Conservation (phyloP, 108 stramenopile genomes). For the Pseudonitzschia delicatissima region DNA sequence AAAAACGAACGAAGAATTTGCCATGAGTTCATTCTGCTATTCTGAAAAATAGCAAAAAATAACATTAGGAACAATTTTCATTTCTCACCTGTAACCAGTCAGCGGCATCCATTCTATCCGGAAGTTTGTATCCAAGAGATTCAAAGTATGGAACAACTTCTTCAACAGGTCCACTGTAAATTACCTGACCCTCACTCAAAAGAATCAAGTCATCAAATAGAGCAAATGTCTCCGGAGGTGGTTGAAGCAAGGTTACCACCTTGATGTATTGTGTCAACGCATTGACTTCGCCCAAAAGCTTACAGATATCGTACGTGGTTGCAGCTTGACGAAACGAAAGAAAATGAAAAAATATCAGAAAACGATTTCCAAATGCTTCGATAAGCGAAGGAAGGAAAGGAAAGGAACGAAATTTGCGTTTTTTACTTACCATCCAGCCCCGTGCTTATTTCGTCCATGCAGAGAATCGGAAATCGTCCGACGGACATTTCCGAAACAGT, state of each 20-base stretch:
- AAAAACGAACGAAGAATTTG: not conserved
- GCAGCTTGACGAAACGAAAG: conserved; percentile 35
- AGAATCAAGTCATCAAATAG: conserved; percentile 89
- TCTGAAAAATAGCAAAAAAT: too few species aligned
- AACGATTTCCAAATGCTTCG: not conserved
- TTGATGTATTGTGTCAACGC: conserved; percentile 31
- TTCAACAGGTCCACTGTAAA: conserved; percentile 84
- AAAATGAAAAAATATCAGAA: not conserved
- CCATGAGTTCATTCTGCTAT: not conserved
- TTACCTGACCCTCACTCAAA: conserved; percentile 71
- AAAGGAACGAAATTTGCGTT: too few species aligned
- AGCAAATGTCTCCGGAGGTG: conserved; percentile 89
- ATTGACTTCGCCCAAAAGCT: conserved; percentile 35
- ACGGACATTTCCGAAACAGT: conserved; percentile 82
- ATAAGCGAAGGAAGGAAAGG: too few species aligned
- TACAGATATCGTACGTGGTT: conserved; percentile 81
- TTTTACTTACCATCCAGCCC: conserved; percentile 65
- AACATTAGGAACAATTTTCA: not conserved
- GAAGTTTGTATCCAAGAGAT: conserved; percentile 61
- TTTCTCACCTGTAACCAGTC: conserved; percentile 60
- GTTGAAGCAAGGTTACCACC: conserved; percentile 82
- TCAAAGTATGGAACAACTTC: conserved; percentile 54
- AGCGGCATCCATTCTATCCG: conserved; percentile 71
- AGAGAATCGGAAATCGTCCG: conserved; percentile 25
- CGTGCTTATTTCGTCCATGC: conserved; percentile 70